phyloP scores from a whole-genome alignment of 1,284 basidiomycete species.

The Phenoliferia sp. region DNA sequence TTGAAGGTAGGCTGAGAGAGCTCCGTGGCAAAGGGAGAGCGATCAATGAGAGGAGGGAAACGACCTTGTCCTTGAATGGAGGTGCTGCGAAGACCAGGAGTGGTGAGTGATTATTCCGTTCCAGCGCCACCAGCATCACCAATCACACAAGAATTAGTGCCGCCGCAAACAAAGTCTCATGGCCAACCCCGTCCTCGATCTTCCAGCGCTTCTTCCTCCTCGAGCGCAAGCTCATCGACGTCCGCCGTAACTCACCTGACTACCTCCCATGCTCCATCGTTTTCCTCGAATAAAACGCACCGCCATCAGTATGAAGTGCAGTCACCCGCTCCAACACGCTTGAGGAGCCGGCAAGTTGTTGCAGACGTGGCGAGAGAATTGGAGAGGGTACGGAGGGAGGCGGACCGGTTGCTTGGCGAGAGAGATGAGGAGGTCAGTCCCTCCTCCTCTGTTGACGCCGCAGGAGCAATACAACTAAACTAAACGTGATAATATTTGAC shows the following conservation, averaged over 20 bases:
- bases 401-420: background rate
- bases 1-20: background rate
- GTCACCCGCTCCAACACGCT: background rate
- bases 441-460: background rate
- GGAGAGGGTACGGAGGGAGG: background rate
- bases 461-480: too few species aligned
- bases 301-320: background rate
- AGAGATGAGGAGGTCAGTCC: slow-evolving; percentile 1
- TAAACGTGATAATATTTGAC: too few species aligned
- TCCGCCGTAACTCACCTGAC: background rate
- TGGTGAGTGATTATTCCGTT: too few species aligned
- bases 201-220: background rate
- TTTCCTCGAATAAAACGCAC: background rate
- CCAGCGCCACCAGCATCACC: too few species aligned
- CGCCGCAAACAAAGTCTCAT: background rate
- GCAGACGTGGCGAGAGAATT: slow-evolving; percentile 5
- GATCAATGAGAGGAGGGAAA: background rate
- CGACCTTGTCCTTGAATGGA: background rate
- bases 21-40: background rate
- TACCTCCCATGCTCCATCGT: background rate
- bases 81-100: too few species aligned
- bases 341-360: background rate
- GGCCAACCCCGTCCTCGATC: background rate
- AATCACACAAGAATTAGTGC: too few species aligned
- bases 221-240: background rate